Evolutionary conservation across 2,329 filamentous ascomycete genomes (phyloP).

Genomic region (Fusarium mundagurra): DNA sequence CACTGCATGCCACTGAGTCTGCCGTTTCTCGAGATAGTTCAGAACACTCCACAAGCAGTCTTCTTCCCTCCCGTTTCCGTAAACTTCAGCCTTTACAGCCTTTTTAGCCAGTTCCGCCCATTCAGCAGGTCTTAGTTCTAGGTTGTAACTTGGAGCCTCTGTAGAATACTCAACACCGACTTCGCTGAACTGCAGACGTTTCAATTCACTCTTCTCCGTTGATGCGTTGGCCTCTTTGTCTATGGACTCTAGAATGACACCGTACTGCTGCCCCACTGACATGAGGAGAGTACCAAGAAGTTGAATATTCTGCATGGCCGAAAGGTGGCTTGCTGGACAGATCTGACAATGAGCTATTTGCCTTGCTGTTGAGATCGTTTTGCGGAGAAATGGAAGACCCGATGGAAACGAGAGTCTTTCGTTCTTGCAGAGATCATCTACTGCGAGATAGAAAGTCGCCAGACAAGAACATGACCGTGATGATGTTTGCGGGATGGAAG

Average conservation of each 20-base stretch:
- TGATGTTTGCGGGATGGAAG: not conserved
- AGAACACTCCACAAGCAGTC: not conserved
- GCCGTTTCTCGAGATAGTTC: not conserved
- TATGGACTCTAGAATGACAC: not conserved
- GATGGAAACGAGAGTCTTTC: not conserved
- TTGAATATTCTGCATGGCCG: constrained; percentile 1
- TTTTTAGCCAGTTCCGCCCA: not conserved
- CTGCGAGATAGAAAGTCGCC: not conserved
- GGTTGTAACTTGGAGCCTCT: fast-evolving
- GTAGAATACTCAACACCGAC: fast-evolving
- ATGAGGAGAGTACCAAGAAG: not conserved
- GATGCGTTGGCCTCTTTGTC: not conserved
- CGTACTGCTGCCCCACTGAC: not conserved
- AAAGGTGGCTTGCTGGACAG: not conserved
- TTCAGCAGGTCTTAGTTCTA: not conserved
- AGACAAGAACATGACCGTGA: not conserved
- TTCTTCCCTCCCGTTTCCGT: not conserved
- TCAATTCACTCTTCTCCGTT: fast-evolving
- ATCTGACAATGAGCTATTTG: not conserved
- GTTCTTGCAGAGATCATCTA: constrained; percentile 4
- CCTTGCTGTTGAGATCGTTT: not conserved
- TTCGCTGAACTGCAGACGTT: not conserved
- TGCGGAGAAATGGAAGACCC: not conserved
- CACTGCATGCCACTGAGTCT: not conserved
- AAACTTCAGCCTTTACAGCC: not conserved